Evolutionary conservation across 768 basidiomycete genomes (phyloP).

Genomic region (Leccinum rimulosum): DNA sequence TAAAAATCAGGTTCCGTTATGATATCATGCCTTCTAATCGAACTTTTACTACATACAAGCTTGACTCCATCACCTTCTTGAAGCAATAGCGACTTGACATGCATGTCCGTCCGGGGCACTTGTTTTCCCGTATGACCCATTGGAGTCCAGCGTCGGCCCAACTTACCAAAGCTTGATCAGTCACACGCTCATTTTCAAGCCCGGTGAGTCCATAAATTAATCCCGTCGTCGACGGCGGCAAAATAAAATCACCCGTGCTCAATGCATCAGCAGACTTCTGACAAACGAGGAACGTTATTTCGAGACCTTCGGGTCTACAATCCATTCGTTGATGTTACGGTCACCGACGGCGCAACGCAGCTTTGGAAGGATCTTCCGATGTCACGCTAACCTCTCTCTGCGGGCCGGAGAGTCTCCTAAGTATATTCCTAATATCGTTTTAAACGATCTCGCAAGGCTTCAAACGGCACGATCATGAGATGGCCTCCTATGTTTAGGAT

Average conservation of each 20-base stretch:
- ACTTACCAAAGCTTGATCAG: not conserved
- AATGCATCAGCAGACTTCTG: not conserved
- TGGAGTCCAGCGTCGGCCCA: not conserved
- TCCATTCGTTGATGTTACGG: not conserved
- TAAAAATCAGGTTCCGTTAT: not conserved
- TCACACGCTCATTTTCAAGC: not conserved
- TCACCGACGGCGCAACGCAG: not conserved
- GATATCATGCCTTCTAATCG: not conserved
- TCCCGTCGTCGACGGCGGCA: not conserved
- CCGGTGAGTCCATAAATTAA: not conserved
- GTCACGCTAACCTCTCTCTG: not conserved
- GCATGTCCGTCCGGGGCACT: not conserved
- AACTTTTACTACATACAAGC: not conserved
- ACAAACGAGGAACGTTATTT: not conserved
- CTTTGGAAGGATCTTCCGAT: not conserved
- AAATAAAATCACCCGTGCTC: not conserved
- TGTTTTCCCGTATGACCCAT: not conserved
- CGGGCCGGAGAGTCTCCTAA: not conserved
- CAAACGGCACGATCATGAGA: not conserved
- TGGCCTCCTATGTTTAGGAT: conserved; percentile 10
- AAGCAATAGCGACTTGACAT: not conserved
- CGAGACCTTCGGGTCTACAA: not conserved
- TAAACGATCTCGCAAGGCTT: not conserved
- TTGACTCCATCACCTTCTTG: not conserved
- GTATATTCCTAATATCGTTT: not conserved